Evolutionary conservation across 1,284 basidiomycete species (phyloP).

Genomic region (Phylloboletellus chloephorus): DNA sequence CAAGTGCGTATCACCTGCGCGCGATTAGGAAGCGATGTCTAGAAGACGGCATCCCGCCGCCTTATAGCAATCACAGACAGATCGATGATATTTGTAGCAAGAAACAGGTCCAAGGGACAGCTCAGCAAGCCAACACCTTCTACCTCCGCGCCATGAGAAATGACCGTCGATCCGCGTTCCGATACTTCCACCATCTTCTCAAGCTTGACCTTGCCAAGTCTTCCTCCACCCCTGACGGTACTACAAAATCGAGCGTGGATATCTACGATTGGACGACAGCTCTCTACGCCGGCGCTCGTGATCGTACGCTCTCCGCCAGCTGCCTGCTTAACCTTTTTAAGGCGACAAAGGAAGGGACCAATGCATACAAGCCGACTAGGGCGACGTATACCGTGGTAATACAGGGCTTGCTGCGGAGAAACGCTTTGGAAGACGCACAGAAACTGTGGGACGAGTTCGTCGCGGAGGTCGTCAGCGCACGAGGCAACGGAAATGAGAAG

Average conservation of each 20-base stretch:
- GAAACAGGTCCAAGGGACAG: slow-evolving; percentile 12
- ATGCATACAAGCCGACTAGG: slow-evolving; percentile 36
- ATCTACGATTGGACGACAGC: slow-evolving; percentile 33
- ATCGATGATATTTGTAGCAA: background rate
- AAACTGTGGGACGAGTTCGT: slow-evolving; percentile 43
- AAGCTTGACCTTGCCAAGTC: slow-evolving; percentile 20
- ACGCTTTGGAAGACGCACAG: slow-evolving; percentile 34
- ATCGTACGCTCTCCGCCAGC: slow-evolving; percentile 27
- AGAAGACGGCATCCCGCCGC: slow-evolving; percentile 18
- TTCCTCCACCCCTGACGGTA: background rate
- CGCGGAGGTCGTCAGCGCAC: slow-evolving; percentile 15
- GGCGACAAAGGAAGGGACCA: slow-evolving; percentile 20
- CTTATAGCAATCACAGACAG: slow-evolving; percentile 18
- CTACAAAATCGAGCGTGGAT: slow-evolving; percentile 25
- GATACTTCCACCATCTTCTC: slow-evolving; percentile 38
- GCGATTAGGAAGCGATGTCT: slow-evolving; percentile 33
- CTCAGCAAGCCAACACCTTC: slow-evolving; percentile 36
- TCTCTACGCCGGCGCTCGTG: slow-evolving; percentile 32
- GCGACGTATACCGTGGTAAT: slow-evolving; percentile 48
- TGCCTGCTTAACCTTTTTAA: slow-evolving; percentile 39
- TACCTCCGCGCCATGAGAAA: slow-evolving; percentile 31
- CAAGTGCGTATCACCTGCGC: slow-evolving; percentile 37
- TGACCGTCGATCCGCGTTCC: slow-evolving; percentile 41
- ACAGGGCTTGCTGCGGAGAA: slow-evolving; percentile 41
- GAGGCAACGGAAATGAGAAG: slow-evolving; percentile 19